A percentile compares a stretch with the other conserved stretches of the same genome.
Conservation (phyloP, 2,329 filamentous ascomycete genomes). For the Stachybotrys elegans region DNA sequence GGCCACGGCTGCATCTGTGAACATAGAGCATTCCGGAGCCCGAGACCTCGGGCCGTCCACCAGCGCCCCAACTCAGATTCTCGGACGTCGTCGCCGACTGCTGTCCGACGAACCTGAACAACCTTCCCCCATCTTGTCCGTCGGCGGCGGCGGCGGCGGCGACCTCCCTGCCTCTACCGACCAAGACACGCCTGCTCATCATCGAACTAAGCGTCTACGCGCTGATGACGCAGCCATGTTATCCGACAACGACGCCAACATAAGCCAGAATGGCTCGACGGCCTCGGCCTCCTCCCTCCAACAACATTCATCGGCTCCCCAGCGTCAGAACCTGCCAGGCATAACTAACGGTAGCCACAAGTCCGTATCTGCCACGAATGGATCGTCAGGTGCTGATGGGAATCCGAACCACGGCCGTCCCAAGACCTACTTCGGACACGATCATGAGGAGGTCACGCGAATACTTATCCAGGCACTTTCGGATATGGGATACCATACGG, state of each 20-base stretch:
- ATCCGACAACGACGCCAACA: conserved; percentile 47
- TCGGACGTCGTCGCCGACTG: conserved; percentile 51
- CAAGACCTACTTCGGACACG: conserved; percentile 69
- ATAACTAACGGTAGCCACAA: conserved; percentile 45
- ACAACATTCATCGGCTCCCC: conserved; percentile 31
- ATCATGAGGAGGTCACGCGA: conserved; percentile 87
- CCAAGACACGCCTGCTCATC: conserved; percentile 3
- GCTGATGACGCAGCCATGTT: conserved; percentile 55
- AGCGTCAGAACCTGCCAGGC: conserved; percentile 14
- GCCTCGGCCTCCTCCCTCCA: conserved; percentile 29
- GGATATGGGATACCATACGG: conserved; percentile 79
- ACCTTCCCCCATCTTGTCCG: conserved; percentile 16
- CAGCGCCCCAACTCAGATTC: conserved; percentile 30
- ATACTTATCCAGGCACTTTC: conserved; percentile 86
- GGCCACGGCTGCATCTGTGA: conserved; percentile 28
- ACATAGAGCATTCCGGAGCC: conserved; percentile 34
- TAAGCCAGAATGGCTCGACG: conserved; percentile 52
- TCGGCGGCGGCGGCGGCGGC: conserved; percentile 13
- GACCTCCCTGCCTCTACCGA: conserved; percentile 11
- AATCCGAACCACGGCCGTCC: conserved; percentile 11
- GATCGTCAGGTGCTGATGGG: conserved; percentile 37
- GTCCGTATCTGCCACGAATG: conserved; percentile 45
- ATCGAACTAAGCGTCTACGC: conserved; percentile 47
- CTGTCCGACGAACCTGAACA: conserved; percentile 32
- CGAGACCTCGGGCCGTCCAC: conserved; percentile 16